These are phyloP conservation scores for Eucalyptus erythrocorys DNA, from an alignment of 345 rosid genomes.

Conservation along the genomic window DNA sequence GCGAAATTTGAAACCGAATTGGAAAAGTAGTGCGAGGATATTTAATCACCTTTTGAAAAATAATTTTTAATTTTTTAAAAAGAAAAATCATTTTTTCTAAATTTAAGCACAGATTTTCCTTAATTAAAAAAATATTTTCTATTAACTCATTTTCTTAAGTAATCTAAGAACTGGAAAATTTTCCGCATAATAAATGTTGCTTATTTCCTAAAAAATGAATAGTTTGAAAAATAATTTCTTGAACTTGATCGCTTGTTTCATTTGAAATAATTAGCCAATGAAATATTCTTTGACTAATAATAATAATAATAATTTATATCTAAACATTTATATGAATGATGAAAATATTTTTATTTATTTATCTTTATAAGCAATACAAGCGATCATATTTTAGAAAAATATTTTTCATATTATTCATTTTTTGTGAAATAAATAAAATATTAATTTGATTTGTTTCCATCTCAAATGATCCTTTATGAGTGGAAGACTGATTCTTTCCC, in stretches of 20 bases:
- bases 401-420: background rate
- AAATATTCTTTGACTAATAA: rapidly evolving
- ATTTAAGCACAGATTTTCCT: background rate
- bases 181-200: rapidly evolving
- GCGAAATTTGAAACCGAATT: background rate
- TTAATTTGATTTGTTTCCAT: background rate
- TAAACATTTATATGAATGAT: background rate
- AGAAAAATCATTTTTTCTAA: rapidly evolving
- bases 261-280: background rate
- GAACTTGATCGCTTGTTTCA: background rate
- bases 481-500: background rate
- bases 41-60: no score
- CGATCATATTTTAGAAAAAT: background rate
- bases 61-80: no score
- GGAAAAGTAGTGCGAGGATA: background rate
- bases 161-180: no score
- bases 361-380: background rate
- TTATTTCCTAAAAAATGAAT: background rate
- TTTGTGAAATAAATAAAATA: rapidly evolving
- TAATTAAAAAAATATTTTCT: rapidly evolving
- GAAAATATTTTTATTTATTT: background rate
- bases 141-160: no score
- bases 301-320: rapidly evolving
- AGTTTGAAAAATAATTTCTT: background rate
- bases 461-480: background rate